phyloP scores from a whole-genome alignment of 129 eudicot species.

The Flaveria robusta region DNA sequence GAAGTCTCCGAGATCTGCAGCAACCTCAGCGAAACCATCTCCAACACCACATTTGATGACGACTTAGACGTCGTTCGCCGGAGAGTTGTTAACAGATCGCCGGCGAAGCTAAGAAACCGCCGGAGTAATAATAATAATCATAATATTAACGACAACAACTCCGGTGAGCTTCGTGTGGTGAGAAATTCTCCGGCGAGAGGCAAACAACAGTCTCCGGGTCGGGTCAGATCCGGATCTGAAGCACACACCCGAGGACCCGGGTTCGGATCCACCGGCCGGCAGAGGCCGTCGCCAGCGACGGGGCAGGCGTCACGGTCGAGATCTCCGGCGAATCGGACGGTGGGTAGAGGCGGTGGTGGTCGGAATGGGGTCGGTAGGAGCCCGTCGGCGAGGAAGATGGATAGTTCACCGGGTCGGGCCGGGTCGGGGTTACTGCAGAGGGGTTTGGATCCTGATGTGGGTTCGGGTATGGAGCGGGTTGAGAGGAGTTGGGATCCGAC shows the following conservation, averaged over 20 bases:
- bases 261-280: slow-evolving; percentile 33
- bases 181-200: slow-evolving; percentile 60
- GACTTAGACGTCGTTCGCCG: slow-evolving; percentile 38
- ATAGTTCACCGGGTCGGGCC: slow-evolving; percentile 61
- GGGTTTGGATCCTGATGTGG: not conserved
- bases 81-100: slow-evolving; percentile 39
- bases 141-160: not conserved
- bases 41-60: slow-evolving; percentile 47
- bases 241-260: slow-evolving; percentile 32
- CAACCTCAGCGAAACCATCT: slow-evolving; percentile 45
- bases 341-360: slow-evolving; percentile 20
- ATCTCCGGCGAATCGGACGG: slow-evolving; percentile 62
- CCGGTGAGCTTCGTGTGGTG: slow-evolving; percentile 45
- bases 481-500: slow-evolving; percentile 44
- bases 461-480: slow-evolving; percentile 31
- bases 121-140: not conserved
- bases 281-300: slow-evolving; percentile 28
- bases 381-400: slow-evolving; percentile 56
- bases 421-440: slow-evolving; percentile 31
- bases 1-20: slow-evolving; percentile 56
- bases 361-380: slow-evolving; percentile 46
- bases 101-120: slow-evolving; percentile 45
- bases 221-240: slow-evolving; percentile 43
- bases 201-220: slow-evolving; percentile 55
- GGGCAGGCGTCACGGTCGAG: slow-evolving; percentile 44